Base-by-base conservation (phyloP, 1,284 basidiomycete genomes). In the Rugiboletus extremiorientalis region DNA sequence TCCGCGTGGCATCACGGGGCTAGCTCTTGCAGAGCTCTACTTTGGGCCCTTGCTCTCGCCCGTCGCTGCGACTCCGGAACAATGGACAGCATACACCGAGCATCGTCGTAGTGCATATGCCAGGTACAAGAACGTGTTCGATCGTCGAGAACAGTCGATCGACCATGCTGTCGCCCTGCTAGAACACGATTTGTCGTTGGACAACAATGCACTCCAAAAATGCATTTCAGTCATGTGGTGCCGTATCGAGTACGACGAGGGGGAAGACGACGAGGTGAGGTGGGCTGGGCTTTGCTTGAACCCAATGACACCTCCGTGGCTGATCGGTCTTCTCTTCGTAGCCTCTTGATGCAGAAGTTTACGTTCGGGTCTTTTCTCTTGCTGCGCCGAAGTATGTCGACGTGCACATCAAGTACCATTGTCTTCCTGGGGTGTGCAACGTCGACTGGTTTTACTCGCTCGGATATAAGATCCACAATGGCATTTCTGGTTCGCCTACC, bases 401-500 rank as follows among this genome's bases (percentile, higher is more conserved):
- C 23, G 54, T 61, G 30, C 63, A 63, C 34, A 28, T 64, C 49
- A 49, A 50, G 31, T 61, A 65, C 33, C 31, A 58, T n/a, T 51
- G 22, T 40, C 58, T 45, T 23, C 6, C 45, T 31, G 28, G 56
- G 20, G 18, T 6, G 25, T 36, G n/a, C 25, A 18, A n/a, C 5
- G 22, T 55, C n/a, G 50, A 67, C 22, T 59, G 54, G 65, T 27
- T 11, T 22, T 65, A 61, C 46, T 49, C 63, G 11, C n/a, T 61
- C 22, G 60, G 60, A n/a, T 65, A 50, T 45, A 65, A 42, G 11
- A 56, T 56, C 10, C 25, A 51, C 22, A 38, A 43, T 8, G 43
- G 31, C 42, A 47, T 59, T 27, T 31, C 63, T 15, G 16, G 23
- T 20, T 22, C 16, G 1, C 14, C 38, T 2, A 49, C 27, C 11